Base-by-base conservation (phyloP, 345 rosid species). In the Adansonia digitata region DNA sequence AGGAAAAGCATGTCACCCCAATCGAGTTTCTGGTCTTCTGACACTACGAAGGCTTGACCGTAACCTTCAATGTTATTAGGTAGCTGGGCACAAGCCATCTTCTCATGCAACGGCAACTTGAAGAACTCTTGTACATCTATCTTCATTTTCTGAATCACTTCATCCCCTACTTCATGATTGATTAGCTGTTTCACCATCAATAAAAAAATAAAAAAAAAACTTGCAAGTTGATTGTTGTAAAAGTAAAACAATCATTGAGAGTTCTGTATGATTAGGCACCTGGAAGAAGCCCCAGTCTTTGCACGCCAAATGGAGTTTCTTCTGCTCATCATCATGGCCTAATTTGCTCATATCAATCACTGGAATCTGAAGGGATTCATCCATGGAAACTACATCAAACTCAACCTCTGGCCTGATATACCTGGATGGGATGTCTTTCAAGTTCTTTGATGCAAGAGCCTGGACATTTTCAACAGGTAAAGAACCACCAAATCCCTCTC, bases 221-320 rank as follows among this genome's bases (percentile, higher is more conserved):
- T 34, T 27, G 7, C 10, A 27, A 48, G 26, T 18, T 0, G 39
- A 7, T 46, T 2, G 11, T 15, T 45, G 39, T 67, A 3, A 46
- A 43, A 48, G 7, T 26, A 48, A 0, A 29, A 22, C 24, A 69
- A 11, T 27, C 17, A 31, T 9, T 9, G 8, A 29, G 27, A 29
- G 4, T 24, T 40, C 0, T 26, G 56, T 45, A 24, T 2, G 72
- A 45, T 67, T 66, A 45, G 24, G 22, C 57, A 80, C 90, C 94
- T 88, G 90, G 72, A 88, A 88, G 83, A 91, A 85, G 46, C 91
- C 94, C 82, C 81, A 85, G 2, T 85, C 75, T 77, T 75, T 84
- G 78, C 93, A 89, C 24, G 97, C 89, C n/a, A 27, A 68, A 62
- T 88, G 86, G 64, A 87, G 86, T 35, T 81, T 82, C 11, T 75